Percentiles rank a stretch among this genome's conserved stretches.
Conservation (phyloP, 495 filamentous ascomycete genomes). For the Penicillium atrosanguineum region DNA sequence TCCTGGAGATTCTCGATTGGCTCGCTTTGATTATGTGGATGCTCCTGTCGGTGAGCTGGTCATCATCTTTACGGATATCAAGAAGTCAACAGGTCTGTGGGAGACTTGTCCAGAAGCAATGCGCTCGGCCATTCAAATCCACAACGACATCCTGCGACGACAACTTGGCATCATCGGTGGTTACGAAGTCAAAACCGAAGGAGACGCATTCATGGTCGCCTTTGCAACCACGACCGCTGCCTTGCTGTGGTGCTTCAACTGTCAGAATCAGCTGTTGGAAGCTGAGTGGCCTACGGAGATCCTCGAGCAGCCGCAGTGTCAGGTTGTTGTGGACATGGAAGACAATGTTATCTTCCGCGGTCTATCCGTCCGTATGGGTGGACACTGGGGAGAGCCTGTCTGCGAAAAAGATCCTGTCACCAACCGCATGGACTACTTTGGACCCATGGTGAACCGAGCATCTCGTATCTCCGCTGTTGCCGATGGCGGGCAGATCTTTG, state of each 20-base stretch:
- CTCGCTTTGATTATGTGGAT: slow-evolving; percentile 85
- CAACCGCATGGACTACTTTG: slow-evolving; percentile 98
- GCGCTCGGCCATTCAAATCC: slow-evolving; percentile 90
- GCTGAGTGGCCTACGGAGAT: slow-evolving; percentile 94
- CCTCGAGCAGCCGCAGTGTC: slow-evolving; percentile 78
- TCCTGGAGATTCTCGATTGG: slow-evolving; percentile 75
- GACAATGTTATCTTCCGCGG: slow-evolving; percentile 89
- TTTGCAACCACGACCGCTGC: slow-evolving; percentile 94
- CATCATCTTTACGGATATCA: slow-evolving; percentile 99
- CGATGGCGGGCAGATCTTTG: slow-evolving; percentile 96
- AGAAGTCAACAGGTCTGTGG: slow-evolving; percentile 97
- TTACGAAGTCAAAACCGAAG: slow-evolving; percentile 99
- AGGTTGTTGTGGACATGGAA: slow-evolving; percentile 77
- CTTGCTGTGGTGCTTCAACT: slow-evolving; percentile 92
- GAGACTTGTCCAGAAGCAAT: slow-evolving; percentile 92
- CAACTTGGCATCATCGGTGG: slow-evolving; percentile 92
- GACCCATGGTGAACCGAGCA: slow-evolving; percentile 97
- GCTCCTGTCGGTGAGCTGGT: slow-evolving; percentile 85
- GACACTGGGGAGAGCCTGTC: slow-evolving; percentile 92
- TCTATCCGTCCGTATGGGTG: slow-evolving; percentile 93
- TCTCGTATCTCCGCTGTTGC: slow-evolving; percentile 89
- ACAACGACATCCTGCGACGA: slow-evolving; percentile 92
- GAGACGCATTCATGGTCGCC: slow-evolving; percentile 98
- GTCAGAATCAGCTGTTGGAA: slow-evolving; percentile 81
- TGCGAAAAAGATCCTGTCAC: slow-evolving; percentile 95